Evolutionary conservation across 2,329 filamentous ascomycete species (phyloP).

Genomic region (Monilinia vaccinii-corymbosi): DNA sequence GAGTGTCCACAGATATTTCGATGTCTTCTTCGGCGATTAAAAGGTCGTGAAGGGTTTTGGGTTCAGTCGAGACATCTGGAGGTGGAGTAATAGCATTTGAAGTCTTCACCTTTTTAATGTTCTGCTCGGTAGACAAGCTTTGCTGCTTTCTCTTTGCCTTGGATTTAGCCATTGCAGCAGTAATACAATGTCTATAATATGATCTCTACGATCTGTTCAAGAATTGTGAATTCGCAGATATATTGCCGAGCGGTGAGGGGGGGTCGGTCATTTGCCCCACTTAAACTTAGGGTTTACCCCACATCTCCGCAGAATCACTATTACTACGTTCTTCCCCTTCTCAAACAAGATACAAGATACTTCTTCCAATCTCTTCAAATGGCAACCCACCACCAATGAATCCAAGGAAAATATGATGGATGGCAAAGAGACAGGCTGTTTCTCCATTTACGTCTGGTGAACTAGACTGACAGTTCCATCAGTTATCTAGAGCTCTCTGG

Average conservation of each 20-base stretch:
- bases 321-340: neutral
- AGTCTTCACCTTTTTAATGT: constrained; percentile 35
- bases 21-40: constrained; percentile 59
- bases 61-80: constrained; percentile 32
- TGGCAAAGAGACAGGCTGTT: neutral
- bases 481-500: neutral
- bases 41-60: constrained; percentile 43
- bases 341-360: neutral
- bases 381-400: neutral
- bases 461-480: neutral
- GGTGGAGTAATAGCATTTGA: constrained; percentile 30
- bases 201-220: neutral
- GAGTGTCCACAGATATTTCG: constrained; percentile 57
- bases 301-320: no score
- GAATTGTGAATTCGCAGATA: neutral
- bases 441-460: neutral
- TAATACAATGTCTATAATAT: neutral
- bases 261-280: neutral
- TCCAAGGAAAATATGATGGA: neutral
- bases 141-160: constrained; percentile 41
- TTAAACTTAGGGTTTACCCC: neutral
- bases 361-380: neutral
- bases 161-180: constrained; percentile 34
- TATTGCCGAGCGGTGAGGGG: constrained; percentile 1
- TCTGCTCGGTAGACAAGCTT: constrained; percentile 29